Percentiles rank a stretch among this genome's conserved stretches.
phyloP scores from a whole-genome alignment of 805 yeast genomes.

The Candida sithepensis region DNA sequence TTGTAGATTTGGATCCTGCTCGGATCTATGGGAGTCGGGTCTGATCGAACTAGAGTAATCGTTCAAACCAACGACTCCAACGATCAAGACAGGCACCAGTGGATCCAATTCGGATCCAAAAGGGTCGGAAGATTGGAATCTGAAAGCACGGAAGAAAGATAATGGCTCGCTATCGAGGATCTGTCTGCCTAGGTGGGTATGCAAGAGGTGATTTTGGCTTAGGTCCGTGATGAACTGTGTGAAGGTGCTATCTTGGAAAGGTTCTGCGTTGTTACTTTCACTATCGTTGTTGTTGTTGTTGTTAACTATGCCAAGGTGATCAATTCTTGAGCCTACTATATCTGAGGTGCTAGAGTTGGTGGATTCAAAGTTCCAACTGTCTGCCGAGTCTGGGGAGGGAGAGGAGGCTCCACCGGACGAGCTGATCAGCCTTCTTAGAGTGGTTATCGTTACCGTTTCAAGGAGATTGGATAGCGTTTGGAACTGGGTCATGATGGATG shows the following conservation, averaged over 20 bases:
- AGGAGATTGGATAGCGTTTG: slow-evolving; percentile 24
- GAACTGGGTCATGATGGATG: slow-evolving; percentile 21
- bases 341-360: too few relatives aligned
- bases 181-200: slow-evolving; percentile 26
- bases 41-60: slow-evolving; percentile 7
- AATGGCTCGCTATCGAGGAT: slow-evolving; percentile 27
- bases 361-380: slow-evolving; percentile 1
- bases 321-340: slow-evolving; percentile 19
- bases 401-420: slow-evolving; percentile 5
- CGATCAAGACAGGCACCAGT: slow-evolving; percentile 28
- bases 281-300: neutral
- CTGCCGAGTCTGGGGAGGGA: too few relatives aligned
- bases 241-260: slow-evolving; percentile 35
- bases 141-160: slow-evolving; percentile 41
- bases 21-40: neutral
- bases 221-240: slow-evolving; percentile 38
- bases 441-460: slow-evolving; percentile 26
- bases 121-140: slow-evolving; percentile 31
- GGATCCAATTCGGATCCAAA: slow-evolving; percentile 17
- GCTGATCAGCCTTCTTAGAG: slow-evolving; percentile 21
- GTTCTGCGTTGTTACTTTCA: neutral
- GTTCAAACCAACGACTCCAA: slow-evolving; percentile 29
- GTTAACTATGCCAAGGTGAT: slow-evolving; percentile 6
- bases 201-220: slow-evolving; percentile 20
- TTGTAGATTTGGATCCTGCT: neutral